Evolutionary conservation across 805 yeast genomes (phyloP).

Genomic region (Torulaspora microellipsoides): DNA sequence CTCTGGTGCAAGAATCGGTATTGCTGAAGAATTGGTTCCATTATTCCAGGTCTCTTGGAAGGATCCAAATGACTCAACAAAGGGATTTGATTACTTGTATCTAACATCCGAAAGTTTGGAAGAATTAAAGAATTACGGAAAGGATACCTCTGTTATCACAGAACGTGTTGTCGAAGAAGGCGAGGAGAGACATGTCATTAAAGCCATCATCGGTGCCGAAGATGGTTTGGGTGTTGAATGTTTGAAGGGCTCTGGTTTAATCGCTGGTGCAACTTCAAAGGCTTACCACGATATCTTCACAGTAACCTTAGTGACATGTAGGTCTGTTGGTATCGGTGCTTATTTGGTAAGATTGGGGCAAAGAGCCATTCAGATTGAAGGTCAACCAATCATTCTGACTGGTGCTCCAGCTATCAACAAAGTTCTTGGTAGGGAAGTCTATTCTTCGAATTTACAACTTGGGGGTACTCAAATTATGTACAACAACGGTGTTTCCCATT

Average conservation of each 20-base stretch:
- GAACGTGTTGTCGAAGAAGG: slow-evolving; percentile 83
- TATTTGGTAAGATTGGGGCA: slow-evolving; percentile 97
- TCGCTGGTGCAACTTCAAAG: slow-evolving; percentile 97
- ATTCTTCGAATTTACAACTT: slow-evolving; percentile 91
- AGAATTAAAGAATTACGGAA: slow-evolving; percentile 54
- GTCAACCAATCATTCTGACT: slow-evolving; percentile 96
- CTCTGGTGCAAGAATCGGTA: slow-evolving; percentile 98
- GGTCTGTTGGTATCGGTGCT: slow-evolving; percentile 99
- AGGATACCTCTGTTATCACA: slow-evolving; percentile 59
- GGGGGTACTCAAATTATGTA: slow-evolving; percentile 99
- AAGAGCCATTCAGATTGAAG: slow-evolving; percentile 97
- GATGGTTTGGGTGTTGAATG: slow-evolving; percentile 99
- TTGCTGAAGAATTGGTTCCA: slow-evolving; percentile 93
- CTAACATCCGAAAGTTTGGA: slow-evolving; percentile 62
- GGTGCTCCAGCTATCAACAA: slow-evolving; percentile 99
- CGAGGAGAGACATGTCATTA: slow-evolving; percentile 74
- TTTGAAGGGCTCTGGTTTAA: slow-evolving; percentile 94
- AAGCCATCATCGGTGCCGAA: slow-evolving; percentile 84
- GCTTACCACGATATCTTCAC: slow-evolving; percentile 98
- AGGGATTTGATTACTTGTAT: slow-evolving; percentile 89
- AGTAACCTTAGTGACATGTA: slow-evolving; percentile 96
- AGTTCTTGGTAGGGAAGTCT: slow-evolving; percentile 93
- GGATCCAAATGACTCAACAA: slow-evolving; percentile 63
- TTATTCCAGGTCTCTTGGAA: slow-evolving; percentile 91
- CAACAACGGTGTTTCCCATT: slow-evolving; percentile 95